phyloP scores from a whole-genome alignment of 2,329 filamentous ascomycete species.

The Sarocladium strictum region DNA sequence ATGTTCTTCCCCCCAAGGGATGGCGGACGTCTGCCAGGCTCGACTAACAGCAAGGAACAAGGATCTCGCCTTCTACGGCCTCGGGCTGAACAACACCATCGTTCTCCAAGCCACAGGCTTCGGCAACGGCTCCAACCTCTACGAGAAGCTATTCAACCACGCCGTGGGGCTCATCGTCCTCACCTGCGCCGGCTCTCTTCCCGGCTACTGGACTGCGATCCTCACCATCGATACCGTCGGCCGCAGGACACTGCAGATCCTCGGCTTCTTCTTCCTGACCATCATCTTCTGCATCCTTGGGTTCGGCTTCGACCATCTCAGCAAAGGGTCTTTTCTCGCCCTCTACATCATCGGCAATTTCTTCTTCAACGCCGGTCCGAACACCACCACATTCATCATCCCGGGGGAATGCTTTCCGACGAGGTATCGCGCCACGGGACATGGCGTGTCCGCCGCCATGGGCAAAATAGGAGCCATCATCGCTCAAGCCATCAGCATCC shows the following conservation, averaged over 20 bases:
- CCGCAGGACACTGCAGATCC: conserved; percentile 68
- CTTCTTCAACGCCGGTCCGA: conserved; percentile 62
- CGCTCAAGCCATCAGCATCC: conserved; percentile 59
- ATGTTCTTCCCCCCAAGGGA: conserved; percentile 13
- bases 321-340: conserved; percentile 44
- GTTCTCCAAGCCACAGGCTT: conserved; percentile 71
- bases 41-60: conserved; percentile 22
- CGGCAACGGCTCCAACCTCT: conserved; percentile 55
- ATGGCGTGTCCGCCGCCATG: conserved; percentile 60
- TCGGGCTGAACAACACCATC: conserved; percentile 70
- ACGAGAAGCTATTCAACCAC: conserved; percentile 63
- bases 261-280: conserved; percentile 56
- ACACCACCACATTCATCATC: conserved; percentile 60
- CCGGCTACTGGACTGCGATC: conserved; percentile 75
- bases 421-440: conserved; percentile 54
- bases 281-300: conserved; percentile 58
- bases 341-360: conserved; percentile 61
- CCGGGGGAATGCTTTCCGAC: conserved; percentile 62
- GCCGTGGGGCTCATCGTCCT: conserved; percentile 74
- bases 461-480: conserved; percentile 65
- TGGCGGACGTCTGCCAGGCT: neutral
- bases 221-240: conserved; percentile 69
- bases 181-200: conserved; percentile 69
- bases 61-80: conserved; percentile 63
- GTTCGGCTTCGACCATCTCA: conserved; percentile 48